Conservation (phyloP, 1,284 basidiomycete genomes). For the Paramarasmius palmivorus region DNA sequence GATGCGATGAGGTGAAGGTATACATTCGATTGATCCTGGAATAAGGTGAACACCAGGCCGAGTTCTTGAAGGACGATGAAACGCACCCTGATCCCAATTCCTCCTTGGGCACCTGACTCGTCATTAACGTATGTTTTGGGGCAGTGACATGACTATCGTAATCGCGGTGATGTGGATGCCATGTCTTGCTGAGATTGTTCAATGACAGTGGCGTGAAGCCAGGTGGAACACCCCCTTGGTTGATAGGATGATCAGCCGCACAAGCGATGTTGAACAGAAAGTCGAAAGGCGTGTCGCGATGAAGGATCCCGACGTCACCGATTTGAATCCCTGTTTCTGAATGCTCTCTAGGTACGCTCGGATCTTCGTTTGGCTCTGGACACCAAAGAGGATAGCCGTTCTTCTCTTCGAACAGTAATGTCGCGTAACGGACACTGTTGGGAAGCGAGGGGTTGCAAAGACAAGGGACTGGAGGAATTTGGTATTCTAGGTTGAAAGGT, state of each 20-base stretch:
- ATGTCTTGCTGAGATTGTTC: conserved; percentile 10
- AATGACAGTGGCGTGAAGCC: conserved; percentile 17
- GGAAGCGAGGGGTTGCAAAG: conserved; percentile 7
- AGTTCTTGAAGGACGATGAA: not conserved
- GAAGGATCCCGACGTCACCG: conserved; percentile 30
- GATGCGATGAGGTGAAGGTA: conserved; percentile 4
- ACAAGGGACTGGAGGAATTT: conserved; percentile 6
- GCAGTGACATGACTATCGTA: conserved; percentile 9
- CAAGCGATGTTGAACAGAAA: conserved; percentile 35
- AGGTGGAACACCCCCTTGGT: conserved; percentile 19
- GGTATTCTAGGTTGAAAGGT: too few relatives aligned
- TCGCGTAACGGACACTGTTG: conserved; percentile 6
- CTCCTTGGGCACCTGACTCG: not conserved
- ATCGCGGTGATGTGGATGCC: conserved; percentile 10
- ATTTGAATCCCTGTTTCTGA: conserved; percentile 26
- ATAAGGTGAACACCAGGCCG: not conserved
- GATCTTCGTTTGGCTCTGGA: conserved; percentile 26
- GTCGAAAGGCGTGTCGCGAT: conserved; percentile 29
- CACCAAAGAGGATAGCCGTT: conserved; percentile 33
- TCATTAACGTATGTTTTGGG: not conserved
- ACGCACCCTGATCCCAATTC: not conserved
- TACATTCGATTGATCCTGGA: not conserved
- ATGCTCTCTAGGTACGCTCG: conserved; percentile 21
- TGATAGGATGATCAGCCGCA: conserved; percentile 20
- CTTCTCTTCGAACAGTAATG: conserved; percentile 8